Base-by-base conservation (phyloP, 106 monocot species). In the Alisma plantagoaquatica region DNA sequence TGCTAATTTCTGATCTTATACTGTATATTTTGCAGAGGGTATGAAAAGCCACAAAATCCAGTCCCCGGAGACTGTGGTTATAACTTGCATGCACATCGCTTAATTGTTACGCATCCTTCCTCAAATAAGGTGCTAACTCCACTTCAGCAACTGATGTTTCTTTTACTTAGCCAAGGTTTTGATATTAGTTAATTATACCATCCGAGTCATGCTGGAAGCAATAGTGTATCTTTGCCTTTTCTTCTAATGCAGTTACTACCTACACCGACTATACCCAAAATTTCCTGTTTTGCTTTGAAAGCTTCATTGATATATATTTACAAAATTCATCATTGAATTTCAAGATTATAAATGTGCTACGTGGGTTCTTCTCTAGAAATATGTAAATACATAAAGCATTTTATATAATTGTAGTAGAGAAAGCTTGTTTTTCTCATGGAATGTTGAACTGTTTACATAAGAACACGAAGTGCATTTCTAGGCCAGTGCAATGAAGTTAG, bases 21-120 rank as follows among this genome's bases (percentile, higher is more conserved):
- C 20, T 17, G 2, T 55, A n/a, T 11, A 35, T 10, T 35, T 33
- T n/a, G 18, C 18, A 59, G 58, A 43, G 58, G 58, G 18, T 59
- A 59, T 27, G 16, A 35, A n/a, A 59, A 27, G 27, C 58, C 58
- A 3, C n/a, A n/a, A 8, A 12, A 59, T 5, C 42, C 58, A 27
- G 26, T 59, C 18, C 58, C 58, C 1, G 58, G 58, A 42, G 58
- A 59, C n/a, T 59, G 58, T 26, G 58, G 58, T 10, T 59, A 59
- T 27, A 27, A 59, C 43, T 38, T 59, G 41, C 58, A 59, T 43
- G 58, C 58, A 1, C 58, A 59, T 11, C 31, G 18, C 28, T 26
- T 59, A 27, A 24, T 59, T 20, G 11, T 59, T 26, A 4, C 10
- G 17, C 58, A 59, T 25, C 58, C 58, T 2, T 22, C 42, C 1